Evolutionary conservation across 441 rosid species (phyloP), one percentile per base, ranked within the genome.

Genomic region (Macaranga tanarius): DNA sequence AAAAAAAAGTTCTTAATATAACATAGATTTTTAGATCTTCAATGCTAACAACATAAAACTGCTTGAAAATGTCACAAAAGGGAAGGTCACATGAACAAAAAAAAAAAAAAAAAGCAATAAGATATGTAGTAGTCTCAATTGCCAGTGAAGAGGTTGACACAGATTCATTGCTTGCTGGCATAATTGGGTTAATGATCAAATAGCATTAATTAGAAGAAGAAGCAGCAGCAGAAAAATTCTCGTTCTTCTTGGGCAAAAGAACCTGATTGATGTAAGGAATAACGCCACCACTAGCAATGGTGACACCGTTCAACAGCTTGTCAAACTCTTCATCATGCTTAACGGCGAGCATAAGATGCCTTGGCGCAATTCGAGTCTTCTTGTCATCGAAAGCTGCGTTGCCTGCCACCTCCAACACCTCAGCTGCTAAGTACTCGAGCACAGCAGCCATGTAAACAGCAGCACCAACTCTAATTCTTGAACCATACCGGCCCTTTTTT

Each of bases 391-490:
- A 19, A 13, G 70, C 59, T 1, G 59, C 70, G 51, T 50, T 66
- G 16, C 59, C 59, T 11, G 70, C 70, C 58, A 66, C 51, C 48
- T 69, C 72, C 72, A 69, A 23, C 63, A 69, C 52, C 62, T 56
- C 71, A 10, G 71, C 71, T 15, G n/a, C 44, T 20, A 67, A 12
- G 23, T 67, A 67, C 16, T 67, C 71, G n/a, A 67, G 71, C 19
- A 67, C 57, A 19, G 61, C 71, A 28, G 71, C 71, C 47, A 58
- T 69, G 34, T 55, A 55, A 58, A 69, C 52, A 13, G 62, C 72
- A 12, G 72, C 72, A 13, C 13, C 47, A 2, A 25, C 63, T 57
- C 67, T 25, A 19, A 56, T 45, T 47, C 63, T 56, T 13, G 28
- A 19, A 56, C 42, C 71, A 20, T 40, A 68, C 1, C 45, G 51